Conservation (phyloP, 805 yeast species). For the Saccharomyces kudriavzevii region DNA sequence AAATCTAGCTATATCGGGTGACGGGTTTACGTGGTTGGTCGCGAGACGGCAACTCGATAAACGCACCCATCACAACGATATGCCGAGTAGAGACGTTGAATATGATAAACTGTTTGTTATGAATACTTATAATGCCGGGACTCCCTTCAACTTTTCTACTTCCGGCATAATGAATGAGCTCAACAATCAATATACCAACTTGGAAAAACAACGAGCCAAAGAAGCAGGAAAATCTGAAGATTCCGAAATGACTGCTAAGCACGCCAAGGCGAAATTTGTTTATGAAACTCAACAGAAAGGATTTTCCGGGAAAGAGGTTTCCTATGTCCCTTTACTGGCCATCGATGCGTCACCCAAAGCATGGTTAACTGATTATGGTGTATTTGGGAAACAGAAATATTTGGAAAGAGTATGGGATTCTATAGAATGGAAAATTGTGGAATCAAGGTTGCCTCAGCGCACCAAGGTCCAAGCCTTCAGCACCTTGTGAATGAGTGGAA, state of each 20-base stretch:
- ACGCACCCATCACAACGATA: slow-evolving; percentile 6
- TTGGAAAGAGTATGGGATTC: slow-evolving; percentile 60
- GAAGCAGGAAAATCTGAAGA: slow-evolving; percentile 2
- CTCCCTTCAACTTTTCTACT: slow-evolving; percentile 62
- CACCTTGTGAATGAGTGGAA: neutral
- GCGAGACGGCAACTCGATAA: slow-evolving; percentile 36
- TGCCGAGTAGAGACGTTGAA: slow-evolving; percentile 12
- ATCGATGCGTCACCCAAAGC: slow-evolving; percentile 66
- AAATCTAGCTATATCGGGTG: slow-evolving; percentile 69
- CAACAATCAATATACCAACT: slow-evolving; percentile 17
- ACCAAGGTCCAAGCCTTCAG: slow-evolving; percentile 19
- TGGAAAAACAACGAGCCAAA: neutral
- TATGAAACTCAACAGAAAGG: slow-evolving; percentile 35
- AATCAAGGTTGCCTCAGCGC: slow-evolving; percentile 35
- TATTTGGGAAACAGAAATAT: slow-evolving; percentile 59
- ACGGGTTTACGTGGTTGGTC: slow-evolving; percentile 86
- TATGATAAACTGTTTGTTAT: slow-evolving; percentile 53
- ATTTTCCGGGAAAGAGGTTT: slow-evolving; percentile 14
- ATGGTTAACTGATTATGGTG: slow-evolving; percentile 69
- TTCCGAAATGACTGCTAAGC: neutral
- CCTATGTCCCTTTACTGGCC: slow-evolving; percentile 53
- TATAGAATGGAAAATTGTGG: slow-evolving; percentile 63
- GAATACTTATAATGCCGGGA: slow-evolving; percentile 85
- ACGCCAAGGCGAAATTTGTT: slow-evolving; percentile 16
- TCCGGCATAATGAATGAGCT: slow-evolving; percentile 32